phyloP scores from a whole-genome alignment of 176 grass and related monocot species.

The Carex littledalei region DNA sequence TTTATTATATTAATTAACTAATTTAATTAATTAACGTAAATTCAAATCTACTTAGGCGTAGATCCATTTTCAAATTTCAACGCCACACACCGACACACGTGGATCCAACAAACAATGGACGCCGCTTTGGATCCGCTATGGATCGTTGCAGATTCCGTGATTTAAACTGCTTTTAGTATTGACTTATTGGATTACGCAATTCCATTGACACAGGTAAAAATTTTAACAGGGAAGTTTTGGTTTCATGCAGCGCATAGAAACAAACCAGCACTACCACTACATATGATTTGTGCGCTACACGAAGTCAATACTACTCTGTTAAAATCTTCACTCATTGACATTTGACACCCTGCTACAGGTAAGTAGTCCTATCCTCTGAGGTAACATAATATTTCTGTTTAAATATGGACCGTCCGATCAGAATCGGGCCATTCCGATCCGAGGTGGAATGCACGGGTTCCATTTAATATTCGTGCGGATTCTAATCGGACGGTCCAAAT shows the following conservation, averaged over 20 bases:
- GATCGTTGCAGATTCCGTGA: background rate
- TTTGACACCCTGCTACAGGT: background rate
- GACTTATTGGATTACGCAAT: background rate
- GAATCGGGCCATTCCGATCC: no score
- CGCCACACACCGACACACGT: background rate
- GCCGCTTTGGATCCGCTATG: background rate
- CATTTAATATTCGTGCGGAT: no score
- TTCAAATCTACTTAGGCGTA: constrained; percentile 8
- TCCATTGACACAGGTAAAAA: background rate
- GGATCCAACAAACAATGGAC: background rate
- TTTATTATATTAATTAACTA: background rate
- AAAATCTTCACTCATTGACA: background rate
- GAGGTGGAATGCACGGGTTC: no score
- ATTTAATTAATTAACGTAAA: background rate
- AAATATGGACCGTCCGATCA: no score
- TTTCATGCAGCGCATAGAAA: no score
- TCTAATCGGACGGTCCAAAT: no score
- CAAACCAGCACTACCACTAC: no score
- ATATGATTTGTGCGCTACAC: no score
- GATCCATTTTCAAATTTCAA: constrained; percentile 16
- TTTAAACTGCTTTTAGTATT: background rate
- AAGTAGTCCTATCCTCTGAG: no score
- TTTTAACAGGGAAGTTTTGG: no score
- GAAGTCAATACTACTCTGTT: no score
- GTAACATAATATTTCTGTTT: no score